Evolutionary conservation across 495 filamentous ascomycete genomes (phyloP).

Genomic region (Trichoderma parareesei): DNA sequence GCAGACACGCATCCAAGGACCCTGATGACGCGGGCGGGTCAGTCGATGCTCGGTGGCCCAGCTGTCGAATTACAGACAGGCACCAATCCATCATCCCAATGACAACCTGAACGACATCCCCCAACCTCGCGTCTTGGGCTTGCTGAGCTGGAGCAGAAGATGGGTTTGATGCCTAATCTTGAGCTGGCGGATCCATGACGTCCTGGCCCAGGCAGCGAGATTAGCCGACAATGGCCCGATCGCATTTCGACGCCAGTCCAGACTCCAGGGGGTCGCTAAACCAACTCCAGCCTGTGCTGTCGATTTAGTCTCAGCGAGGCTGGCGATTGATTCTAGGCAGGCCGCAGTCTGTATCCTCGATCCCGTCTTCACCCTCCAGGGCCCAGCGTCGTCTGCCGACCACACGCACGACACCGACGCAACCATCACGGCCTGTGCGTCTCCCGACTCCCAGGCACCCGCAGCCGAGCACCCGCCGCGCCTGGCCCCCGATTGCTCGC

Average conservation of each 20-base stretch:
- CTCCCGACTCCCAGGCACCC: not conserved
- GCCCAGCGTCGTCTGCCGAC: not conserved
- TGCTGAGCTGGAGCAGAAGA: no score
- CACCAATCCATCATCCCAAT: no score
- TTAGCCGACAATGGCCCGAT: slow-evolving; percentile 5
- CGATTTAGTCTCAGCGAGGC: not conserved
- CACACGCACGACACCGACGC: not conserved
- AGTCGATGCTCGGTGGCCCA: not conserved
- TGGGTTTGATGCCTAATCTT: no score
- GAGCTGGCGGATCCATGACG: no score
- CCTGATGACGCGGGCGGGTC: not conserved
- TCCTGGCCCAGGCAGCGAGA: not conserved
- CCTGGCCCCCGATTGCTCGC: not conserved
- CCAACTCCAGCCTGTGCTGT: not conserved
- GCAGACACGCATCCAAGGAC: not conserved
- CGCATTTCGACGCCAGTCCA: not conserved
- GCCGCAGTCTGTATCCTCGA: not conserved
- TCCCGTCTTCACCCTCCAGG: not conserved
- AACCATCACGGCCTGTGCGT: not conserved
- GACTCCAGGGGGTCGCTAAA: not conserved
- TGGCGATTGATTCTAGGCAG: not conserved
- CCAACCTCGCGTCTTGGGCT: no score
- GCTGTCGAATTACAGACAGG: no score
- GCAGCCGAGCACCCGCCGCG: not conserved
- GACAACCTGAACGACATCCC: no score